Conservation (phyloP, 164 flowering plant species). For the Chimonanthus praecox region DNA sequence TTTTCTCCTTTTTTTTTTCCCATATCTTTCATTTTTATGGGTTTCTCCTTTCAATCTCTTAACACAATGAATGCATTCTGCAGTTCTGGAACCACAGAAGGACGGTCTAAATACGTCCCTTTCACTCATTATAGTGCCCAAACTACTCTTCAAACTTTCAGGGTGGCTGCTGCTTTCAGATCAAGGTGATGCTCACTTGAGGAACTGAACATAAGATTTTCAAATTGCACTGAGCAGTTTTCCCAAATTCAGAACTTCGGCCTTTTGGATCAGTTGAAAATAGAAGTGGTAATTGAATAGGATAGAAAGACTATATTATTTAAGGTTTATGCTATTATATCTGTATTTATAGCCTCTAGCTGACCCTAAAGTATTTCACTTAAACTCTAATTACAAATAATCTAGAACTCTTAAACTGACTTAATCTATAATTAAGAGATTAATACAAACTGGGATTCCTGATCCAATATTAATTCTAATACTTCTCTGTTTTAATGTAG, state of each 20-base stretch:
- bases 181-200: conserved; percentile 44
- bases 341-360: not conserved
- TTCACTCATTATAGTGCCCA: conserved; percentile 69
- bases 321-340: not conserved
- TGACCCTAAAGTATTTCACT: too few species aligned
- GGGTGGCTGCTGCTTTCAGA: conserved; percentile 76
- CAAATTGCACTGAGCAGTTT: not conserved
- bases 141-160: conserved; percentile 71
- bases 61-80: conserved; percentile 3
- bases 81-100: conserved; percentile 95
- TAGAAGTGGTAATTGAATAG: too few species aligned
- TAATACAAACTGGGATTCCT: too few species aligned
- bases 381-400: too few species aligned
- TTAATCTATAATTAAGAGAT: too few species aligned
- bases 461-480: too few species aligned
- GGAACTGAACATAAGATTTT: not conserved
- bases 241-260: not conserved
- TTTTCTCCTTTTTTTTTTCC: not conserved
- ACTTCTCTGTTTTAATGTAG: too few species aligned
- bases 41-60: not conserved
- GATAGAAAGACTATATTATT: too few species aligned
- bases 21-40: too few species aligned
- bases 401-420: too few species aligned
- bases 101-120: conserved; percentile 76
- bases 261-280: too few species aligned